Evolutionary conservation across 2,329 filamentous ascomycete genomes (phyloP).

Genomic region (Colletotrichum shisoi): DNA sequence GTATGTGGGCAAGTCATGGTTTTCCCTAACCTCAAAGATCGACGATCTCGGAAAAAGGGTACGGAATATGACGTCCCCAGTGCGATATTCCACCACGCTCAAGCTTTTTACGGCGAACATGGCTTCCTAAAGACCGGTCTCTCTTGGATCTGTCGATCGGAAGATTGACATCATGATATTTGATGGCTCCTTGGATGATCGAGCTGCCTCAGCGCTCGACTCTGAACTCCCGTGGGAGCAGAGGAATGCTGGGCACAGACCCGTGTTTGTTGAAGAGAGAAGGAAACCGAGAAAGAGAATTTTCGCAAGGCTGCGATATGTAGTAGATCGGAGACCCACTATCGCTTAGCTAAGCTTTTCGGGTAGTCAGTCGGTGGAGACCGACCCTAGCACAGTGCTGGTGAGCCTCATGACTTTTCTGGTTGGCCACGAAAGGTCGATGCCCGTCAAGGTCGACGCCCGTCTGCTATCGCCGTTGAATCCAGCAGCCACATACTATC

Average conservation of each 20-base stretch:
- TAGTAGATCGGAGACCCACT: slow-evolving; percentile 34
- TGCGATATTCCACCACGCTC: slow-evolving; percentile 69
- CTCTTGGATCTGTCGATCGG: slow-evolving; percentile 96
- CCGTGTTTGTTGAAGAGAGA: slow-evolving; percentile 62
- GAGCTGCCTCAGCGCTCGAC: slow-evolving; percentile 86
- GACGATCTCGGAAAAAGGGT: slow-evolving; percentile 88
- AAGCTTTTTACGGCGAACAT: slow-evolving; percentile 71
- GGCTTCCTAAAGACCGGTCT: slow-evolving; percentile 68
- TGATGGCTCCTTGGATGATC: slow-evolving; percentile 83
- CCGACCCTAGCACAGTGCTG: slow-evolving; percentile 13
- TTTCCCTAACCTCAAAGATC: slow-evolving; percentile 89
- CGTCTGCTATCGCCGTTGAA: slow-evolving; percentile 3
- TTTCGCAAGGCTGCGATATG: slow-evolving; percentile 36
- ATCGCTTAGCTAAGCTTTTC: slow-evolving; percentile 29
- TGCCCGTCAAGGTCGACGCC: background rate
- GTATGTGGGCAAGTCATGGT: slow-evolving; percentile 81
- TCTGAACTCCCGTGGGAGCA: slow-evolving; percentile 67
- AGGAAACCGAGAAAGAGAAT: slow-evolving; percentile 47
- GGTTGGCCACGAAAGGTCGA: slow-evolving; percentile 35
- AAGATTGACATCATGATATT: slow-evolving; percentile 79
- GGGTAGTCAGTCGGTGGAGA: slow-evolving; percentile 3
- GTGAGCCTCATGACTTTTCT: slow-evolving; percentile 25
- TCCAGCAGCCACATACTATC: background rate
- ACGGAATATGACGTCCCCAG: slow-evolving; percentile 84
- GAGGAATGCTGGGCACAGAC: slow-evolving; percentile 88